Evolutionary conservation across 106 monocot genomes (phyloP).

Genomic region (Narthecium ossifragum): DNA sequence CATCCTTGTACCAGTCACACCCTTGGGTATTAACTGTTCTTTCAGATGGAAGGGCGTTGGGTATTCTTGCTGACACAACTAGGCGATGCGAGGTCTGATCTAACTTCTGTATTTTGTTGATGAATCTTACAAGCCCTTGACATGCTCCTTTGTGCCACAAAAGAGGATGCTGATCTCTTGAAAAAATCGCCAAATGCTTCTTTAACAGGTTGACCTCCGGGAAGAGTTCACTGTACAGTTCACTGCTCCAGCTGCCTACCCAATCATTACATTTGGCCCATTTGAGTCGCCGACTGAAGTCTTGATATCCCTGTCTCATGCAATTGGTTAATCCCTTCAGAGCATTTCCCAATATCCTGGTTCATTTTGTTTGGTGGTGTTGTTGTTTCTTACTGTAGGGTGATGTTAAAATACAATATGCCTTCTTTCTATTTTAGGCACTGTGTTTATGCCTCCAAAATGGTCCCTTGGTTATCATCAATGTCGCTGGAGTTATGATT

Average conservation of each 20-base stretch:
- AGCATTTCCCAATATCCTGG: background rate
- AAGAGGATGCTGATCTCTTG: background rate
- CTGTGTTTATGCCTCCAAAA: constrained; percentile 97
- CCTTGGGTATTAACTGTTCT: constrained; percentile 91
- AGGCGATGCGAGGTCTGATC: constrained; percentile 71
- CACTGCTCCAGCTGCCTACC: constrained; percentile 36
- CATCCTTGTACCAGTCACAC: constrained; percentile 96
- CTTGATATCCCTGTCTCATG: constrained; percentile 53
- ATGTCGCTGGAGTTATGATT: constrained; percentile 91
- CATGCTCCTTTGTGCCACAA: background rate
- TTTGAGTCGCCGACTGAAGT: constrained; percentile 55
- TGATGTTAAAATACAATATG: too few species aligned
- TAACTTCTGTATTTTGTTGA: background rate
- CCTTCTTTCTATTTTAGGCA: constrained; percentile 38
- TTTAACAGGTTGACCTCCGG: constrained; percentile 55
- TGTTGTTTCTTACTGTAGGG: too few species aligned
- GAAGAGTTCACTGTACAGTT: constrained; percentile 41
- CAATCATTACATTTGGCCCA: constrained; percentile 68
- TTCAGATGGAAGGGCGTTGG: constrained; percentile 78
- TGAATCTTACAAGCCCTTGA: background rate
- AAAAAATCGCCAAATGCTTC: background rate
- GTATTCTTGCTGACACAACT: constrained; percentile 96
- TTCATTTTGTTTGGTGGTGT: constrained; percentile 6
- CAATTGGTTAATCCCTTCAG: constrained; percentile 32
- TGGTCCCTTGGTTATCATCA: constrained; percentile 98